A percentile compares a stretch with the other conserved stretches of the same genome.
These are phyloP conservation scores for Chenopodium berlandieri DNA, from an alignment of 148 eudicot species.

Conservation along the genomic window DNA sequence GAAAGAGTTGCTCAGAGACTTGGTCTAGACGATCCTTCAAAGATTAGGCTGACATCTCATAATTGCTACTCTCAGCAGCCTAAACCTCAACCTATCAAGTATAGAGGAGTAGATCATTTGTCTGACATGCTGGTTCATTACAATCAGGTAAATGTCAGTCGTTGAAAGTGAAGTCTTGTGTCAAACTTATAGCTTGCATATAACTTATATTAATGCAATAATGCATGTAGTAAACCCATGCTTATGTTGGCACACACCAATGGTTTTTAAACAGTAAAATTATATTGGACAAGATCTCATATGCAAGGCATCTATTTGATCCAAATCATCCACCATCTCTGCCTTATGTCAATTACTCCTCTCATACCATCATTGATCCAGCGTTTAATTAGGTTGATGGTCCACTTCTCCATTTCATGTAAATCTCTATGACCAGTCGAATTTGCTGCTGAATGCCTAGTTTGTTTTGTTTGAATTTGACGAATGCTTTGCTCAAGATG, in stretches of 20 bases:
- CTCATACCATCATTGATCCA: background rate
- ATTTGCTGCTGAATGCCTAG: background rate
- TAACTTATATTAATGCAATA: too few relatives aligned
- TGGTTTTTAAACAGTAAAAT: background rate
- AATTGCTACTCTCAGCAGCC: conserved; percentile 95
- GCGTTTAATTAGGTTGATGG: background rate
- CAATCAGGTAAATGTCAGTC: conserved; percentile 57
- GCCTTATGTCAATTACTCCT: background rate
- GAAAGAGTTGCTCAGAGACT: conserved; percentile 72
- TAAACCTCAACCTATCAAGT: conserved; percentile 71
- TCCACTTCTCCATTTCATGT: background rate
- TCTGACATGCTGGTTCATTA: conserved; percentile 82
- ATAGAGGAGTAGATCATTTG: conserved; percentile 61
- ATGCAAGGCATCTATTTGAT: background rate
- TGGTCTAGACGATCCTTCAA: conserved; percentile 83
- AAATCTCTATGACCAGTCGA: background rate
- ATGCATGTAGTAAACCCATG: background rate
- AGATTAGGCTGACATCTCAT: conserved; percentile 88
- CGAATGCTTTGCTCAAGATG: background rate
- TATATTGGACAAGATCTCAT: background rate
- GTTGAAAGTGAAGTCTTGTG: background rate
- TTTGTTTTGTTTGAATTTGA: background rate
- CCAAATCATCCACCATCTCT: background rate
- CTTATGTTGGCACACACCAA: background rate
- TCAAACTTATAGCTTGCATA: background rate